Evolutionary conservation across 1,284 basidiomycete genomes (phyloP).

Genomic region (Meripilus lineatus): DNA sequence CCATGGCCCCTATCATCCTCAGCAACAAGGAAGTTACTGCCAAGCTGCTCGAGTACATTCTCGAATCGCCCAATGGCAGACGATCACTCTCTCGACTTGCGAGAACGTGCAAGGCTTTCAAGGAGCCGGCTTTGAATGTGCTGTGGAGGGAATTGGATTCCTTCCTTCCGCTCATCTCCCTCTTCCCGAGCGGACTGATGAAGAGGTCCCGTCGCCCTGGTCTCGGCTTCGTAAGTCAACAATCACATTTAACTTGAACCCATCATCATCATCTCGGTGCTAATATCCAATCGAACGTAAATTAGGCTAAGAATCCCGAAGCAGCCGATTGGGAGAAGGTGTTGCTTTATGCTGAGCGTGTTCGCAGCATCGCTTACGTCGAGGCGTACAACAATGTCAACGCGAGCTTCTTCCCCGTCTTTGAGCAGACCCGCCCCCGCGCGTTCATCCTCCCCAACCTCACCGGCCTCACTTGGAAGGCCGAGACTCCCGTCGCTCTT

Average conservation of each 20-base stretch:
- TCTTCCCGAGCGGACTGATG: constrained; percentile 63
- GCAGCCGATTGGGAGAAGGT: constrained; percentile 64
- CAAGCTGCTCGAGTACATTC: constrained; percentile 64
- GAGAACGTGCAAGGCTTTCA: constrained; percentile 66
- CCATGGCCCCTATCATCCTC: constrained; percentile 52
- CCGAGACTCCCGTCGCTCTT: constrained; percentile 56
- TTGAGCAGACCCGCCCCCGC: constrained; percentile 57
- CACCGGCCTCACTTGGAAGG: constrained; percentile 64
- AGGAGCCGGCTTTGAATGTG: constrained; percentile 64
- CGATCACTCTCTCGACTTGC: constrained; percentile 58
- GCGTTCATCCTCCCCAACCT: constrained; percentile 65
- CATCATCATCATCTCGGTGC: constrained; percentile 8
- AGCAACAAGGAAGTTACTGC: constrained; percentile 56
- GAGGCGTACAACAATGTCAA: constrained; percentile 60
- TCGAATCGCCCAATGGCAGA: constrained; percentile 60
- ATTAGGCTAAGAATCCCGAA: constrained; percentile 53
- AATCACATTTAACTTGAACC: neutral
- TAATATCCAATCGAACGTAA: constrained; percentile 9
- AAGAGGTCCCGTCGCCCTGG: constrained; percentile 67
- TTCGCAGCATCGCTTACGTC: constrained; percentile 62
- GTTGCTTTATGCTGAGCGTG: constrained; percentile 58
- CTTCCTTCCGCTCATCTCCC: constrained; percentile 59
- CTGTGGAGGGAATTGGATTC: constrained; percentile 77
- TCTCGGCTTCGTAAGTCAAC: constrained; percentile 63
- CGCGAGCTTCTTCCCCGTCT: constrained; percentile 56